phyloP scores from a whole-genome alignment of 305 asterid species.

The Fraxinus greggii region DNA sequence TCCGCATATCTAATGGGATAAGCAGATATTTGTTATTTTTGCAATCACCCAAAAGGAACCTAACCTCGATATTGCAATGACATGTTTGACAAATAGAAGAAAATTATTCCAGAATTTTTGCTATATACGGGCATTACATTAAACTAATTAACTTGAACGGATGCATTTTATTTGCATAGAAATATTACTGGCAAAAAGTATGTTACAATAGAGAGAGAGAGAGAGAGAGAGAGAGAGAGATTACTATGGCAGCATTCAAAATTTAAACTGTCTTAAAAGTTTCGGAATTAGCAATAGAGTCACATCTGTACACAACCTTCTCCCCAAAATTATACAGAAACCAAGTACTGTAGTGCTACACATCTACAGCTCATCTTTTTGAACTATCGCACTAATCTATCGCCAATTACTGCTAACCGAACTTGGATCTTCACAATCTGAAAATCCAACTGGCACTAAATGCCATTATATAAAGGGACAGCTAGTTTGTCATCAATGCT shows the following conservation, averaged over 20 bases:
- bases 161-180: neutral
- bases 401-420: neutral
- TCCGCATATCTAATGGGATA: neutral
- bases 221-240: neutral
- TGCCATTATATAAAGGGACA: neutral
- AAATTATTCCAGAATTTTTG: neutral
- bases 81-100: neutral
- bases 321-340: neutral
- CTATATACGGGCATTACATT: neutral
- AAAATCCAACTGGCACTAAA: neutral
- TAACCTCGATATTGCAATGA: neutral
- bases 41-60: neutral
- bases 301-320: neutral
- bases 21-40: neutral
- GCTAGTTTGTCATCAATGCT: neutral
- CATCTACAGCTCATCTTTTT: neutral
- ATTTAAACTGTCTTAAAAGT: neutral
- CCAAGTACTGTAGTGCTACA: neutral
- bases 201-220: neutral
- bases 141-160: neutral
- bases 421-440: neutral
- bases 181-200: neutral
- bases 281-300: neutral
- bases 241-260: neutral
- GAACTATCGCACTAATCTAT: neutral